These are phyloP conservation scores for Blakeslea trispora DNA, from an alignment of 371 early-diverging fungal genomes.

Conservation along the genomic window DNA sequence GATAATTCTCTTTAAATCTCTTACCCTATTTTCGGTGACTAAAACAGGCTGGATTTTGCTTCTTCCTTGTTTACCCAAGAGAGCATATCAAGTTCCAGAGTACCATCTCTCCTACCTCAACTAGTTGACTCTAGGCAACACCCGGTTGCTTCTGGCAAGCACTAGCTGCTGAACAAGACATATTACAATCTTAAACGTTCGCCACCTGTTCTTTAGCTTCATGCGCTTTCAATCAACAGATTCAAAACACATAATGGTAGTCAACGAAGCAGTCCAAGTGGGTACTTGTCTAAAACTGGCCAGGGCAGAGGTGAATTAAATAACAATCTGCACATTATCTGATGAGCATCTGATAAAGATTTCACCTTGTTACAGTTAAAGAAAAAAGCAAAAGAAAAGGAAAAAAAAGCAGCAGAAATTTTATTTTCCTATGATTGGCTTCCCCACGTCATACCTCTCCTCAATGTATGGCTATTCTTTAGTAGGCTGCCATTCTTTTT, in stretches of 20 bases:
- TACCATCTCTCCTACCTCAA: slow-evolving; percentile 9
- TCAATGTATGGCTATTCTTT: no score
- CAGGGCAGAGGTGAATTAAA: slow-evolving; percentile 6
- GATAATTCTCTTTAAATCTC: background rate
- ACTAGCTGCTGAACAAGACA: slow-evolving; percentile 9
- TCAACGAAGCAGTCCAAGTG: slow-evolving; percentile 8
- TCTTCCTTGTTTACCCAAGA: slow-evolving; percentile 6
- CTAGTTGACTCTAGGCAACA: slow-evolving; percentile 10
- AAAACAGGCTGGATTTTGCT: background rate
- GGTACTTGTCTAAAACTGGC: slow-evolving; percentile 8
- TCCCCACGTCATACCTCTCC: no score
- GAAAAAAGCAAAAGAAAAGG: slow-evolving; percentile 1
- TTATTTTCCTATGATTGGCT: no score
- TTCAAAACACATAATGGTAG: slow-evolving; percentile 8
- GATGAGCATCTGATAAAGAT: slow-evolving; percentile 2
- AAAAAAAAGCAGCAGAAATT: no score
- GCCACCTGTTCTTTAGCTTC: slow-evolving; percentile 9
- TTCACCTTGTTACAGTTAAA: background rate
- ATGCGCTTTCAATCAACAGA: slow-evolving; percentile 7
- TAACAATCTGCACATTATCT: background rate
- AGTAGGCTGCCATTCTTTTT: no score
- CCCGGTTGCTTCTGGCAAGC: slow-evolving; percentile 8
- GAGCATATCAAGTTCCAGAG: slow-evolving; percentile 6
- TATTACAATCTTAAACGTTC: slow-evolving; percentile 7
- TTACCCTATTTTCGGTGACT: background rate